Percentiles rank a stretch among this genome's conserved stretches.
Conservation (phyloP, 495 filamentous ascomycete species). For the Neurospora sp. region DNA sequence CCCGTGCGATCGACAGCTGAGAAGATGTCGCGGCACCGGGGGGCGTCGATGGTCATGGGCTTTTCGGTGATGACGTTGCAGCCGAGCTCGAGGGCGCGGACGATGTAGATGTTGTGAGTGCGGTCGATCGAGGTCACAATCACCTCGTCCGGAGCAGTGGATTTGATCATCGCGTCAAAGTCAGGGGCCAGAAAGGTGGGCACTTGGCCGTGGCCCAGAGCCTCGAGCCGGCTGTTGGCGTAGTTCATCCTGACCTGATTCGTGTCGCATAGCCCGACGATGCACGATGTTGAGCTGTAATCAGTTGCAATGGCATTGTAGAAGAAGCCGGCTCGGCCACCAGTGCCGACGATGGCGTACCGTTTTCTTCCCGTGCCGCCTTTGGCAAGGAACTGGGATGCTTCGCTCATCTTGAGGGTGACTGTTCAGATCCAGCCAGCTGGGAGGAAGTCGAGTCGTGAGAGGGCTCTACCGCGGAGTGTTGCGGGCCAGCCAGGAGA, state of each 20-base stretch:
- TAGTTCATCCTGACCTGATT: conserved; percentile 38
- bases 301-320: conserved; percentile 43
- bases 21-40: too few relatives aligned
- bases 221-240: conserved; percentile 27
- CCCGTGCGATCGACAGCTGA: too few relatives aligned
- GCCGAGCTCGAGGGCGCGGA: too few relatives aligned
- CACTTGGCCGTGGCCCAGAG: conserved; percentile 27
- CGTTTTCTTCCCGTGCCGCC: conserved; percentile 14
- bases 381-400: conserved; percentile 2
- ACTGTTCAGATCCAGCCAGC: background rate
- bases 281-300: conserved; percentile 34
- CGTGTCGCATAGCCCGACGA: conserved; percentile 43
- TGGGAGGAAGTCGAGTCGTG: background rate
- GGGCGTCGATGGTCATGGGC: too few relatives aligned
- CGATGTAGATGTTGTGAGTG: too few relatives aligned
- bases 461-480: background rate
- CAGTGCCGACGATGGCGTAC: conserved; percentile 37
- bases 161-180: conserved; percentile 45
- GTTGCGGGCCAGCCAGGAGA: background rate
- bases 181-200: conserved; percentile 41
- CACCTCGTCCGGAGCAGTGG: conserved; percentile 35
- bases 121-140: too few relatives aligned
- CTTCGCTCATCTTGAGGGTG: background rate
- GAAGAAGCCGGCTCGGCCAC: conserved; percentile 41
- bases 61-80: too few relatives aligned